Evolutionary conservation across 768 basidiomycete species (phyloP), one percentile per base, ranked within the genome.

Genomic region (Russula compacta): DNA sequence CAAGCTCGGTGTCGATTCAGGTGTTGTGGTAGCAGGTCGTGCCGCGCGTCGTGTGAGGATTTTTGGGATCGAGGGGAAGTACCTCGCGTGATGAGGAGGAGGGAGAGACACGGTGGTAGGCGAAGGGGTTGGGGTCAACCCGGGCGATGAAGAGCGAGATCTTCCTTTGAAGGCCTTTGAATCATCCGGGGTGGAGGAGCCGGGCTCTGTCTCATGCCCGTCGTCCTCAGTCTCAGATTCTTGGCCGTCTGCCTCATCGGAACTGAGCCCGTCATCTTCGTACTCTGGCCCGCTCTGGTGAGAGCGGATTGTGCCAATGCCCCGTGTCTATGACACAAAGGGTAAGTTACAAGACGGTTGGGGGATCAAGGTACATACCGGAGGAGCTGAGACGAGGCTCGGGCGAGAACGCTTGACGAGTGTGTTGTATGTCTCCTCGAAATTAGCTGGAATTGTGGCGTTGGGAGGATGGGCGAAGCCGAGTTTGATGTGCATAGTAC

Each of bases 261-360:
- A 80, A 33, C 83, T 86, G 10, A 90, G 74, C 4, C 85, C 91
- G 67, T 92, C 92, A 67, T 93, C 92, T 69, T 86, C 80, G 64
- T 81, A 83, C 24, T 77, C 80, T 2, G 81, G 81, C 7, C 77
- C 78, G 4, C 64, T 69, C 19, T 81, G 75, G 69, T 83, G 75
- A 3, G 85, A 86, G 33, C 87, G 86, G 29, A 90, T 75, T 3
- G 92, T 94, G 54, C 92, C 92, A 33, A 93, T 83, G 29, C 92
- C 89, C 73, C 90, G 85, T 10, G 89, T 92, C 91, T 94, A 67
- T 36, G 33, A 24, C 39, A 58, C 4, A 38, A 36, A 10, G 12
- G 11, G 17, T 56, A 24, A 29, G 38, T 32, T 21, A 32, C 12
- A 38, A 39, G 32, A 39, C 7, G 39, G 5, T 12, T 7, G 47